These are phyloP conservation scores for Chloranthus sessilifolius DNA, from an alignment of 164 flowering plant species.

Conservation along the genomic window DNA sequence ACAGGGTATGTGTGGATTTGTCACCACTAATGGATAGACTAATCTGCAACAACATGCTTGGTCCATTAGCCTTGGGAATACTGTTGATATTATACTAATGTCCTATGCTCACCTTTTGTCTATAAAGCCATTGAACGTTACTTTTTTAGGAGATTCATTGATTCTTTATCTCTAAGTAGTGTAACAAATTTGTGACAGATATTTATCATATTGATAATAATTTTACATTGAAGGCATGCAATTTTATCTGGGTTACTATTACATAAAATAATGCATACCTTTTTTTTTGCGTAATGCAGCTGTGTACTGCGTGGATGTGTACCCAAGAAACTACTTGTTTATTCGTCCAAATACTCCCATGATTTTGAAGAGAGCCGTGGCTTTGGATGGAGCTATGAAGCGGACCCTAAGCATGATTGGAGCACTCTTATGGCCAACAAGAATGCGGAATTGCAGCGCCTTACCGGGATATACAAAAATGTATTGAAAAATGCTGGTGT, in stretches of 20 bases:
- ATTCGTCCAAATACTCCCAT: constrained; percentile 82
- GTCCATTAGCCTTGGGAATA: too few relatives aligned
- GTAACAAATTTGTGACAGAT: too few relatives aligned
- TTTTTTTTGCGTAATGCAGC: constrained; percentile 27
- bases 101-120: too few relatives aligned
- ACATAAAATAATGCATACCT: neutral
- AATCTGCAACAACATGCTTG: too few relatives aligned
- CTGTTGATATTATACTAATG: too few relatives aligned
- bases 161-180: too few relatives aligned
- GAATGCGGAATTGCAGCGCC: constrained; percentile 94
- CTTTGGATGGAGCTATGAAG: constrained; percentile 91
- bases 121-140: too few relatives aligned
- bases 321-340: constrained; percentile 90
- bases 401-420: constrained; percentile 93
- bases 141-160: too few relatives aligned
- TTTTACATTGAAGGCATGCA: too few relatives aligned
- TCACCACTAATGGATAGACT: too few relatives aligned
- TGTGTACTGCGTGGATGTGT: constrained; percentile 99
- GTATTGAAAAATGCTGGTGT: constrained; percentile 82
- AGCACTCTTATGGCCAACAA: constrained; percentile 89
- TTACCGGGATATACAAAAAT: constrained; percentile 91
- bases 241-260: neutral
- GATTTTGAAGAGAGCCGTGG: constrained; percentile 93
- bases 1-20: too few relatives aligned
- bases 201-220: too few relatives aligned